Percentiles rank a stretch among this genome's conserved stretches.
These are phyloP conservation scores for Lasiodiplodia hormozganensis DNA, from an alignment of 2,329 filamentous ascomycete species.

Conservation along the genomic window DNA sequence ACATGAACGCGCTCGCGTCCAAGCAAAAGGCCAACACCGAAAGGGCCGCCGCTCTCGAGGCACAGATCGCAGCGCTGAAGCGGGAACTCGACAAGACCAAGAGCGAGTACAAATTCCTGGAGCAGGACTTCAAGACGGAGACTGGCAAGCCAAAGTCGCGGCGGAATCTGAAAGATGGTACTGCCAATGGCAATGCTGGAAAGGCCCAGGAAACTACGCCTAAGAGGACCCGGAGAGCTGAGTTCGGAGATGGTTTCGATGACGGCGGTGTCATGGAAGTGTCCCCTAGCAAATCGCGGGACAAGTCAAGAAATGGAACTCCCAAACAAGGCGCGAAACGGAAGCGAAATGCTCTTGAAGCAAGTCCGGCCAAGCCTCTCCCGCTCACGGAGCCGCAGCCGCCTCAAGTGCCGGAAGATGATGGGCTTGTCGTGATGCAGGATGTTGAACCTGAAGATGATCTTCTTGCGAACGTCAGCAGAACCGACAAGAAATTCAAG, in stretches of 20 bases:
- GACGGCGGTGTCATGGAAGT: conserved; percentile 65
- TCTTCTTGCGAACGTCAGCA: conserved; percentile 46
- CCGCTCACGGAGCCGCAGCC: conserved; percentile 50
- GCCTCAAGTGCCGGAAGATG: neutral
- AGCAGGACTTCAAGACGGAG: conserved; percentile 73
- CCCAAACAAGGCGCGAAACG: conserved; percentile 72
- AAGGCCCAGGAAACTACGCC: conserved; percentile 57
- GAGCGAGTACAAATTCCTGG: conserved; percentile 75
- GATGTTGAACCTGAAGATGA: conserved; percentile 3
- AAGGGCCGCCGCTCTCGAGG: conserved; percentile 67
- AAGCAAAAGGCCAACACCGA: conserved; percentile 70
- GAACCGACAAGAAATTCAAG: conserved; percentile 47
- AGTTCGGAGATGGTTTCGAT: conserved; percentile 78
- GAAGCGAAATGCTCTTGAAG: conserved; percentile 66
- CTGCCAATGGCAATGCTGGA: conserved; percentile 15
- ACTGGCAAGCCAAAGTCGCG: conserved; percentile 52
- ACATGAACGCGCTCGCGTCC: conserved; percentile 67
- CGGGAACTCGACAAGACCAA: conserved; percentile 69
- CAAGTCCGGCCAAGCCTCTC: conserved; percentile 71
- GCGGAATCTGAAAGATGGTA: conserved; percentile 36
- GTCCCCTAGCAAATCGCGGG: conserved; percentile 60
- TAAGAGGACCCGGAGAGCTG: conserved; percentile 66
- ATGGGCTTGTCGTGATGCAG: neutral
- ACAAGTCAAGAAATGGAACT: conserved; percentile 59
- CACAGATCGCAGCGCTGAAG: conserved; percentile 68